Base-by-base conservation (phyloP, 768 basidiomycete genomes). In the Suillus spraguei region DNA sequence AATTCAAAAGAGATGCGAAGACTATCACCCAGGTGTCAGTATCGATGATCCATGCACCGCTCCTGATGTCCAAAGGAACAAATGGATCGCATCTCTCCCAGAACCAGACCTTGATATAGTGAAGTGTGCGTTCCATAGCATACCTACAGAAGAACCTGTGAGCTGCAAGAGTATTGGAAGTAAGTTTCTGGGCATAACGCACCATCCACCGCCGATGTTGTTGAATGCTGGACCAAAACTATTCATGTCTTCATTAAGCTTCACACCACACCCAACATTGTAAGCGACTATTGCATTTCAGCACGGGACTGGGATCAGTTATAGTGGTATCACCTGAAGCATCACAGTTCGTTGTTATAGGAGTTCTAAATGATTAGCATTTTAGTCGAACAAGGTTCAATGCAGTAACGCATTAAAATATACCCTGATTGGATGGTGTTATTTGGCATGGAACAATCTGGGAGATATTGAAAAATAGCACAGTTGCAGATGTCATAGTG, bases 81-180 rank as follows among this genome's bases (percentile, higher is more conserved):
- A 41, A 62, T 8, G 6, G 33, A 35, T 67, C 70, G 33, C 67
- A 64, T 38, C 81, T 72, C 22, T 77, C 67, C 82, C 82, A 84
- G 68, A 80, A 83, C 71, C 78, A 84, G 16, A 82, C 66, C 54
- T 77, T 78, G 54, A 83, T 77, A 42, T 74, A 69, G 44, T 41
- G 59, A 33, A 17, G 41, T 20, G 76, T 74, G 24, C 78, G 76
- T 59, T 80, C 75, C 35, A 79, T 46, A n/a, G 78, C 83, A 67
- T 80, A 84, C 78, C 79, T 81, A 20, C 20, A 35, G 38, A 20
- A 32, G 33, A n/a, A 22, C 16, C 8, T 39, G 54, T 72, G 42
- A 64, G 42, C 9, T 16, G 44, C 22, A 24, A 32, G 38, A 46
- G 9, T 17, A 39, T 11, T 53, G 32, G n/a, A n/a, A 50, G 33